Evolutionary conservation across 345 rosid genomes (phyloP), one percentile per base, ranked within the genome.

Genomic region (Aurinia saxatilis): DNA sequence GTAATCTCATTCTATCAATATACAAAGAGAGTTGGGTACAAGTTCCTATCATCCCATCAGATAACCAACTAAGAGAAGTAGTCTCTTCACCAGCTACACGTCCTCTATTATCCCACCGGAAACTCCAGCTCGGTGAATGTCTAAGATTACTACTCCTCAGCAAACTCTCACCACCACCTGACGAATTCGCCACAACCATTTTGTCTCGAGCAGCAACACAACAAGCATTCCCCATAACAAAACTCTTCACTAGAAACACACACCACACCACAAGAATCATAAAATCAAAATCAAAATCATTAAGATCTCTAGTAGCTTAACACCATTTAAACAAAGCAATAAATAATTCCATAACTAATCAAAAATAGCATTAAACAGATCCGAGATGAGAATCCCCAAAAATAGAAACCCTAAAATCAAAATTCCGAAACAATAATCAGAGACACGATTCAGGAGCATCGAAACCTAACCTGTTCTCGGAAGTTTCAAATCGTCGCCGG

Each of bases 131-230:
- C 0, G 99, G 99, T 14, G 99, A 95, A 78, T 78, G 49, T 62
- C 91, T 79, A n/a, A 84, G 38, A 80, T 80, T 90, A 73, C 80
- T 90, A 73, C 80, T 83, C 75, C 92, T 79, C 63, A 75, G 88
- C 53, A 85, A 61, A 44, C 68, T 57, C 16, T 86, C 97, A 65
- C 74, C 69, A 66, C 82, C 25, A 21, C n/a, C 80, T 11, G 84
- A 69, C 66, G 76, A 84, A 78, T 58, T 69, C 23, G 81, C 76
- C 40, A 51, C 25, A 17, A 95, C 92, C 66, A 74, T 83, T 78
- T 83, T 90, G 60, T 95, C 99, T 69, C 93, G 77, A 71, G 91
- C 92, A 76, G 99, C 91, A 61, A 95, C 87, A 77, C 99, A 95
- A 64, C 97, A 95, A 59, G 92, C 91, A 65, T 88, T 80, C 49